phyloP scores from a whole-genome alignment of 1,284 basidiomycete species.

The Sanghuangporus sanghuang region DNA sequence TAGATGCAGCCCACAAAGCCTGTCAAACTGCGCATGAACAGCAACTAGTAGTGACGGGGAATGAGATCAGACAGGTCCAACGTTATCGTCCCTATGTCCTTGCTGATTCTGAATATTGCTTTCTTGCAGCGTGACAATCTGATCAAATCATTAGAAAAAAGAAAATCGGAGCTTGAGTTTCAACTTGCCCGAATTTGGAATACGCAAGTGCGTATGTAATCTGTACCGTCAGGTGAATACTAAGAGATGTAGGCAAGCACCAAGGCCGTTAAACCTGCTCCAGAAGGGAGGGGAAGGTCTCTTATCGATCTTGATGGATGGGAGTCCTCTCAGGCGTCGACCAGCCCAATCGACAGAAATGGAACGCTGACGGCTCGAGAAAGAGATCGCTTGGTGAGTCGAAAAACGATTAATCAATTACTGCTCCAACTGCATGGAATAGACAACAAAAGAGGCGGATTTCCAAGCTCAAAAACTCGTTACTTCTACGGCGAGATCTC shows the following conservation, averaged over 20 bases:
- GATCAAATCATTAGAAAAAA: slow-evolving; percentile 29
- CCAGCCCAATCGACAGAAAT: slow-evolving; percentile 25
- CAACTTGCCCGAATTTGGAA: slow-evolving; percentile 24
- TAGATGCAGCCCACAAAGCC: slow-evolving; percentile 29
- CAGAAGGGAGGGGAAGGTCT: slow-evolving; percentile 20
- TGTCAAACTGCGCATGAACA: slow-evolving; percentile 32
- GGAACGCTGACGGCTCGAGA: slow-evolving; percentile 20
- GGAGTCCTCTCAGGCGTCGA: slow-evolving; percentile 26
- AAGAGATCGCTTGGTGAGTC: slow-evolving; percentile 24
- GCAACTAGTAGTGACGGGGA: slow-evolving; percentile 32
- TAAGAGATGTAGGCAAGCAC: slow-evolving; percentile 5
- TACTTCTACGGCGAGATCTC: not conserved
- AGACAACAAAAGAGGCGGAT: not conserved
- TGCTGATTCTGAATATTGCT: too few relatives aligned
- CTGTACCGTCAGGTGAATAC: not conserved
- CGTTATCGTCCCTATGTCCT: not conserved
- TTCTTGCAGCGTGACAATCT: slow-evolving; percentile 30
- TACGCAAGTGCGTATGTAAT: slow-evolving; percentile 19
- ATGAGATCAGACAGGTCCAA: slow-evolving; percentile 30
- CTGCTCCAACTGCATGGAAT: not conserved
- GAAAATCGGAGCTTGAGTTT: slow-evolving; percentile 28
- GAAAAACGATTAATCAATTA: not conserved
- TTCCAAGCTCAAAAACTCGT: not conserved
- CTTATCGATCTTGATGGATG: slow-evolving; percentile 30
- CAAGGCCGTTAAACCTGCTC: slow-evolving; percentile 5